Percentiles rank a stretch among this genome's conserved stretches.
Evolutionary conservation across 2,329 filamentous ascomycete species (phyloP).

Genomic region (Tolypocladium cylindrosporum): DNA sequence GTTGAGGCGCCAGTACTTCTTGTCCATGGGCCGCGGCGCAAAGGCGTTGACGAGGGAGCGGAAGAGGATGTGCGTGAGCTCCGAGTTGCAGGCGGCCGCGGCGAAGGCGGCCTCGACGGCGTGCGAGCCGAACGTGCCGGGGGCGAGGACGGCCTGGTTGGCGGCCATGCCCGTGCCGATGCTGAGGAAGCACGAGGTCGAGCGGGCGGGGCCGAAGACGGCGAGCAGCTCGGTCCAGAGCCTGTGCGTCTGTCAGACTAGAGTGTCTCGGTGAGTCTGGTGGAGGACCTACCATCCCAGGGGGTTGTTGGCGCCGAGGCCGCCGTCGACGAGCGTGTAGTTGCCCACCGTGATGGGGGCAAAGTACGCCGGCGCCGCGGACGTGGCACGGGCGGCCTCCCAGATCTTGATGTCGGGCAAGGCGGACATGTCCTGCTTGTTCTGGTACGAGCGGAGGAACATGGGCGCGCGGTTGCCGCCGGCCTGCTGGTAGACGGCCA

Average conservation of each 20-base stretch:
- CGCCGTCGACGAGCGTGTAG: constrained; percentile 4
- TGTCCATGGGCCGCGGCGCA: constrained; percentile 2
- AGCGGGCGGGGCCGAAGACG: constrained; percentile 4
- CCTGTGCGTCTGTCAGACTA: background rate
- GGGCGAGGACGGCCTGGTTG: constrained; percentile 1
- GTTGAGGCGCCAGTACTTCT: constrained; percentile 7
- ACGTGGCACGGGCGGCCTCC: constrained; percentile 4
- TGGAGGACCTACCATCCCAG: background rate
- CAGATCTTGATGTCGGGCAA: constrained; percentile 4
- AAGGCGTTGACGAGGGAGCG: constrained; percentile 6
- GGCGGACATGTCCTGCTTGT: constrained; percentile 1
- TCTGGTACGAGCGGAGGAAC: constrained; percentile 5
- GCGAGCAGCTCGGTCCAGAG: constrained; percentile 6
- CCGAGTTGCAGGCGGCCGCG: constrained; percentile 4
- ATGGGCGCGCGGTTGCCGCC: constrained; percentile 1
- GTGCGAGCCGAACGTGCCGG: background rate
- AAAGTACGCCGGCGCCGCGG: constrained; percentile 4
- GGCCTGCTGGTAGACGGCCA: background rate
- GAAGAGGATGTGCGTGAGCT: constrained; percentile 6
- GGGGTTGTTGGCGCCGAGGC: constrained; percentile 1
- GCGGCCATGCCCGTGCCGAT: constrained; percentile 5
- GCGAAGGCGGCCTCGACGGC: constrained; percentile 1
- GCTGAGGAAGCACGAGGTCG: constrained; percentile 7
- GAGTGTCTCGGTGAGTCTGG: background rate
- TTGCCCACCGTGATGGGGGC: constrained; percentile 1